Evolutionary conservation across 2,329 filamentous ascomycete genomes (phyloP).

Genomic region (Colletotrichum musae): DNA sequence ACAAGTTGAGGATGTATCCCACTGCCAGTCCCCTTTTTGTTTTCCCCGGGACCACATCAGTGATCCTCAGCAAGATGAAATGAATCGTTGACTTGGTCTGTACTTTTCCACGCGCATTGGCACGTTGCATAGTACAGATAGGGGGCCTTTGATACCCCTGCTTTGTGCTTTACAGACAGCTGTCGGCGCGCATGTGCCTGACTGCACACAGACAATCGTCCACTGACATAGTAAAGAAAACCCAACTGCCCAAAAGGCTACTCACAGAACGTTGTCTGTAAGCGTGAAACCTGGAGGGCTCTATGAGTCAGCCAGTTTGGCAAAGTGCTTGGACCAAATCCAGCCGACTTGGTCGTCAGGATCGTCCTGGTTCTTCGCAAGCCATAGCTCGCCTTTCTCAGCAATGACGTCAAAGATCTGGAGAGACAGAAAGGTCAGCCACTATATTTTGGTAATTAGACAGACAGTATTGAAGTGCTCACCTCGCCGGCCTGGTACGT

Average conservation of each 20-base stretch:
- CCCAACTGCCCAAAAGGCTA: conserved; percentile 11
- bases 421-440: conserved; percentile 27
- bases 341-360: conserved; percentile 84
- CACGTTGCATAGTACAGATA: conserved; percentile 11
- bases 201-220: conserved; percentile 28
- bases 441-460: conserved; percentile 4
- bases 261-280: conserved; percentile 33
- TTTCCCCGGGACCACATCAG: not conserved
- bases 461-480: conserved; percentile 47
- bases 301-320: conserved; percentile 71
- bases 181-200: conserved; percentile 29
- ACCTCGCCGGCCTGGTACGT: conserved; percentile 95
- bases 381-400: conserved; percentile 97
- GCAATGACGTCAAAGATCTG: conserved; percentile 92
- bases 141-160: not conserved
- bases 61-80: conserved; percentile 1
- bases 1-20: conserved; percentile 1
- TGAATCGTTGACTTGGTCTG: not conserved
- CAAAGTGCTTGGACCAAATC: conserved; percentile 99
- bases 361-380: conserved; percentile 98
- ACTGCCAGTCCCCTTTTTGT: not conserved
- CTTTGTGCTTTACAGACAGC: conserved; percentile 20
- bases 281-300: not conserved
- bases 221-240: conserved; percentile 10
- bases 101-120: conserved; percentile 14